Evolutionary conservation across 805 yeast genomes (phyloP), one percentile per base, ranked within the genome.

Genomic region (Yarrowia osloensis): DNA sequence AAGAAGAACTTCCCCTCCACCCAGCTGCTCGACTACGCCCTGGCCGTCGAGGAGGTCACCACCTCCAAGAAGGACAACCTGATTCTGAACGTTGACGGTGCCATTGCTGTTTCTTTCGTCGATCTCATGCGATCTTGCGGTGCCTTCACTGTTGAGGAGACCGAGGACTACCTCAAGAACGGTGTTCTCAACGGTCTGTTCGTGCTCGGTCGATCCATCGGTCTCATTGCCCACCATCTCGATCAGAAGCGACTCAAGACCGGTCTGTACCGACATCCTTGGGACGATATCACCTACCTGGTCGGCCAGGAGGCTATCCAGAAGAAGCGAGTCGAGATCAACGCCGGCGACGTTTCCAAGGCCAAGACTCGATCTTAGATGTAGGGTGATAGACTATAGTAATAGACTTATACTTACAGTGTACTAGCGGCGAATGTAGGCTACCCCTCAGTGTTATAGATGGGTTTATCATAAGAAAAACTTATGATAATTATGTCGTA

Each of bases 21-120:
- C 50, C 71, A 78, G 37, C 67, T 80, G 72, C 75, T 80, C 54
- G 82, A 80, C 72, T 80, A 81, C 70, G 83, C 83, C 6, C 75
- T 80, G 7, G 83, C 83, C 28, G 83, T 81, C 39, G 83, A 80
- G 74, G 80, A 81, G 68, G 83, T 80, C 65, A 80, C 83, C 69
- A 80, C 83, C n/a, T 79, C 82, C 65, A 80, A 80, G 79, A 80
- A 80, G 77, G 83, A 80, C 68, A 81, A 80, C 74, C 73, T 80
- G 65, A 80, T 80, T 68, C 74, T 80, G 61, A 80, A 80, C 73
- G 83, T 80, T 46, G 83, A 80, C 65, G 83, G 83, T 67, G 81
- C 81, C 62, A 77, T 80, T 69, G 83, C 83, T 42, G 81, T 78
- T 26, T 78, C 81, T 52, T 81, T 80, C 68, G 78, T 80, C 57